Evolutionary conservation across 768 basidiomycete species (phyloP).

Genomic region (Naganishia vaughanmartiniae): DNA sequence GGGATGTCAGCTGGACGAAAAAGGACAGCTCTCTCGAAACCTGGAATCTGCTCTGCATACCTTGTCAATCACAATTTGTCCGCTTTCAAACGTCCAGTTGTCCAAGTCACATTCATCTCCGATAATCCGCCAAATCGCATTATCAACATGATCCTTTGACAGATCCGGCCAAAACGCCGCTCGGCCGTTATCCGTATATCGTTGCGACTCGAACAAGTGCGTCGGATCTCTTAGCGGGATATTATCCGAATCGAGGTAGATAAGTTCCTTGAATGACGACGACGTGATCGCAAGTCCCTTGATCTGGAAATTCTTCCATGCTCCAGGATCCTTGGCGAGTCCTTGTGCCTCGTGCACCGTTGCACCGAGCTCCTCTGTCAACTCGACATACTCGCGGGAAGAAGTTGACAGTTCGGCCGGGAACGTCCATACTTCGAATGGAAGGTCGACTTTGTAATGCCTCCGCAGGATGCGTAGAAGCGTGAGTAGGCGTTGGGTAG

Average conservation of each 20-base stretch:
- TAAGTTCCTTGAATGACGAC: constrained; percentile 51
- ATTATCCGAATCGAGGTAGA: constrained; percentile 56
- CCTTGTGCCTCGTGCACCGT: constrained; percentile 40
- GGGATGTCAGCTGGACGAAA: background rate
- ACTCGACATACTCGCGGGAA: background rate
- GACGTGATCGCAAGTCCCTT: constrained; percentile 52
- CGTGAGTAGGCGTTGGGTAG: constrained; percentile 49
- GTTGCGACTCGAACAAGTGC: constrained; percentile 51
- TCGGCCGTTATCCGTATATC: constrained; percentile 39
- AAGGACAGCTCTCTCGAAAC: background rate
- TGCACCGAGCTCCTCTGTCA: constrained; percentile 50
- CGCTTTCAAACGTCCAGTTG: constrained; percentile 54
- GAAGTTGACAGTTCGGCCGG: constrained; percentile 48
- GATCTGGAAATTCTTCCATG: constrained; percentile 52
- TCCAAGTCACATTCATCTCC: constrained; percentile 49
- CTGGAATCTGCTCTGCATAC: constrained; percentile 12
- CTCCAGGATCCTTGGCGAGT: constrained; percentile 15
- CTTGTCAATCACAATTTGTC: constrained; percentile 55
- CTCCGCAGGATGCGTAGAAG: constrained; percentile 50
- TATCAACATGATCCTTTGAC: constrained; percentile 54
- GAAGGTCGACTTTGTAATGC: constrained; percentile 47
- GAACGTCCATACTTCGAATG: constrained; percentile 55
- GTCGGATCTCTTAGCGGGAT: constrained; percentile 52
- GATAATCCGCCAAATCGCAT: constrained; percentile 55
- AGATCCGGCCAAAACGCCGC: constrained; percentile 56